Conservation (phyloP, 1,284 basidiomycete genomes). For the Ceratobasidium sp. region DNA sequence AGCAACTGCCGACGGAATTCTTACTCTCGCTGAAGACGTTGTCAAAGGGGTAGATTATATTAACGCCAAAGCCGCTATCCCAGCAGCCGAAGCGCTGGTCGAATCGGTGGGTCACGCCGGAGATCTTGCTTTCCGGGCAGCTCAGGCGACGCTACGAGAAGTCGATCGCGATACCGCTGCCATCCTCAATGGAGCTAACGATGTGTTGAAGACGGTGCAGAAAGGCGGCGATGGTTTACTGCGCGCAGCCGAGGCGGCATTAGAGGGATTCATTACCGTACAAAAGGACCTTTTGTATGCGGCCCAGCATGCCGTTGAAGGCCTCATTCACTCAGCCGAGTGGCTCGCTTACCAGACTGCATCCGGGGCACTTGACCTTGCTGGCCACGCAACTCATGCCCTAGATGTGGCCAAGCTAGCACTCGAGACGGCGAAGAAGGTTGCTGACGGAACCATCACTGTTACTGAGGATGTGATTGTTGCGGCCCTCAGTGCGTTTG, state of each 20-base stretch:
- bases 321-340: neutral
- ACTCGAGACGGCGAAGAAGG: neutral
- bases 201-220: neutral
- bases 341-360: constrained; percentile 1
- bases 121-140: neutral
- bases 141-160: neutral
- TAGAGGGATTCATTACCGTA: neutral
- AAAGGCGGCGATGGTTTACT: neutral
- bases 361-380: neutral
- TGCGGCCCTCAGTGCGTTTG: neutral
- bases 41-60: neutral
- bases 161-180: neutral
- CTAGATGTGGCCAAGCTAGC: neutral
- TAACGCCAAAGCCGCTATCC: neutral
- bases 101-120: neutral
- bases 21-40: neutral
- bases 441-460: neutral
- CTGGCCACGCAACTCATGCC: neutral
- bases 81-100: neutral
- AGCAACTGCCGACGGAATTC: neutral
- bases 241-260: neutral
- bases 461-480: neutral
- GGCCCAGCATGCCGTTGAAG: neutral
- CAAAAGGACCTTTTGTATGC: neutral
- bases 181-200: neutral